Base-by-base conservation (phyloP, 257 asterid species). In the Ocimum tenuiflorum region DNA sequence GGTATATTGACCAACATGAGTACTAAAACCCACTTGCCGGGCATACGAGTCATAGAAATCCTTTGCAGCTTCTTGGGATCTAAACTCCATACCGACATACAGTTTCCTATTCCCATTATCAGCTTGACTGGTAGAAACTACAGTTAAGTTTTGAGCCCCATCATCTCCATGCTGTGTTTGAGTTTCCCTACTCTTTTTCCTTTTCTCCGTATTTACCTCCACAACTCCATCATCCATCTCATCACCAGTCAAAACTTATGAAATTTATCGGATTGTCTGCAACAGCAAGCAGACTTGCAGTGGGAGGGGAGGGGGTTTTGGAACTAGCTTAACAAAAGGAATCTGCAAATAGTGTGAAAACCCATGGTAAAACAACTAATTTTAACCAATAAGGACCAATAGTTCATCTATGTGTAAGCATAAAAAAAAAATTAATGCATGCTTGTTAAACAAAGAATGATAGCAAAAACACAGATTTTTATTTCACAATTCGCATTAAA, bases 21-120 rank as follows among this genome's bases (percentile, higher is more conserved):
- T 78, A 81, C 82, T 76, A 52, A 89, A 89, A 48, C 96, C 96
- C 50, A 73, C 72, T 72, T 61, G 76, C 73, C 79, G 80, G 39
- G 95, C 95, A 73, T 86, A 87, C 22, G 79, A 77, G 57, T 87
- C 91, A 53, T 85, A 89, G 46, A 80, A 81, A 22, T 75, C 81
- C 84, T 79, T 87, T 38, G 91, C 89, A 64, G 88, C 79, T 80
- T 83, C 91, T 77, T 85, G 91, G 62, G 95, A 81, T 61, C 76
- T 79, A 67, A 89, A 89, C 73, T 80, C 89, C 94, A 89, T 78
- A 48, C 94, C 94, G 50, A 85, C 78, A 70, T 73, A 79, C 1
- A 85, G 95, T 78, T 81, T 83, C 71, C 51, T 78, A 64, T 48
- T 75, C 69, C 76, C 75, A 49, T 71, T 71, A 33, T 72, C 82